Percentiles rank a stretch among this genome's conserved stretches.
Evolutionary conservation across 2,329 filamentous ascomycete genomes (phyloP).

Genomic region (Clarireedia monteithiana): DNA sequence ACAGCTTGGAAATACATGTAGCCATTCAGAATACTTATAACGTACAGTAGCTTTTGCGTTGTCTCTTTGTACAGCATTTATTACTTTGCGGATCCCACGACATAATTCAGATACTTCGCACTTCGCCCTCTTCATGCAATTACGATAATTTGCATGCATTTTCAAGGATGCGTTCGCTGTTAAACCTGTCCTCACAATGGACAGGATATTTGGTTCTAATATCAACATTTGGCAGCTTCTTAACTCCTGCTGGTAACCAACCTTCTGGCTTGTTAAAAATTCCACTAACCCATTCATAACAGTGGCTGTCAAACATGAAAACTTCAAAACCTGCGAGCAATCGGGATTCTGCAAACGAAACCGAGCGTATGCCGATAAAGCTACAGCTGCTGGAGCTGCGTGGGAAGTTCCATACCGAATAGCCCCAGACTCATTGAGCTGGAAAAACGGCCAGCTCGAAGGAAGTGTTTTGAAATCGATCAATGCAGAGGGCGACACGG

Average conservation of each 20-base stretch:
- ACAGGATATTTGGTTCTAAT: conserved; percentile 54
- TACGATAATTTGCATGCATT: neutral
- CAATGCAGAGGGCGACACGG: conserved; percentile 54
- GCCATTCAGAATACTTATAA: too few species aligned
- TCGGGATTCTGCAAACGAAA: conserved; percentile 97
- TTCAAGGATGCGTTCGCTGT: conserved; percentile 20
- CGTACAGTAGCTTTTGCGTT: neutral
- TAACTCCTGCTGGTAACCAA: conserved; percentile 52
- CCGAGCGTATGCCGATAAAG: conserved; percentile 77
- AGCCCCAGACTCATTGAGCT: conserved; percentile 59
- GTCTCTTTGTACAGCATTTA: neutral
- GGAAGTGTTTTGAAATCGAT: conserved; percentile 78
- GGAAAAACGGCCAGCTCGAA: conserved; percentile 73
- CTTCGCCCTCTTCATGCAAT: neutral
- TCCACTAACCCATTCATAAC: conserved; percentile 9
- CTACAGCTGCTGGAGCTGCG: conserved; percentile 50
- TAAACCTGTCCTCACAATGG: conserved; percentile 52
- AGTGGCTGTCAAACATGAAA: conserved; percentile 88
- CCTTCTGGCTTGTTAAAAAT: neutral
- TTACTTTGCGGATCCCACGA: neutral
- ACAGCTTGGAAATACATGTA: conserved; percentile 13
- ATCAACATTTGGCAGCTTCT: conserved; percentile 48
- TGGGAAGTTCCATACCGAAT: conserved; percentile 80
- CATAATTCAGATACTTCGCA: neutral
- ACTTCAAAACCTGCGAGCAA: conserved; percentile 95